Evolutionary conservation across 1,284 basidiomycete genomes (phyloP), one percentile per base, ranked within the genome.

Genomic region (Anthracocystis walkeri): DNA sequence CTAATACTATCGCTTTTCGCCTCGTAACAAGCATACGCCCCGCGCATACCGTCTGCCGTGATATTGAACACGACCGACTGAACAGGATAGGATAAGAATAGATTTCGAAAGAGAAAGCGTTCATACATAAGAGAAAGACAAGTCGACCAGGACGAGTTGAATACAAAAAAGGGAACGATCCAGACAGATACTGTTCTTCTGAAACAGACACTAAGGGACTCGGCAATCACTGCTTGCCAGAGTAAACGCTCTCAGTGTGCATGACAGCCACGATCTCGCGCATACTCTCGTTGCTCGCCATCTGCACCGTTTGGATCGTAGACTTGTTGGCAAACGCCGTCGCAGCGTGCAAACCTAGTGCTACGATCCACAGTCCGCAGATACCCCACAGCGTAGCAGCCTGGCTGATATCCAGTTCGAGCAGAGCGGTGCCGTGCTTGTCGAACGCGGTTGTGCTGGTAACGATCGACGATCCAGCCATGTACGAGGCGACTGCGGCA

Each of bases 371-470:
- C 33, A 75, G 25, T 3, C 59, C 72, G 44, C 72, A 75, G 50
- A 75, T 75, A 16, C 72, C 72, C 72, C 72, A 75, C 41, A 75
- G 49, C 20, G 72, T 75, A 4, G 57, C 72, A 12, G 72, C 72
- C 41, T 75, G 72, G 56, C 63, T 66, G 44, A 75, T 65, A 40
- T 75, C 72, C 7, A 75, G 45, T 16, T 75, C 72, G 33, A 75
- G 31, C 45, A 75, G 48, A 1, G 66, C 27, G 3, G 35, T 54
- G 3, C 72, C 66, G 50, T 54, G 40, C 31, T 63, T 69, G 52
- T 58, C 57, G n/a, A 65, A 38, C 0, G 25, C 56, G 6, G 62
- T 59, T 2, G 29, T 27, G 33, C 53, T 58, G 10, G 72, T 63
- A 7, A 75, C 63, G 52, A 75, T 69, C 0, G 48, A 54, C 4